Conservation (phyloP, 2,329 filamentous ascomycete genomes). For the Epichloe uncinata region DNA sequence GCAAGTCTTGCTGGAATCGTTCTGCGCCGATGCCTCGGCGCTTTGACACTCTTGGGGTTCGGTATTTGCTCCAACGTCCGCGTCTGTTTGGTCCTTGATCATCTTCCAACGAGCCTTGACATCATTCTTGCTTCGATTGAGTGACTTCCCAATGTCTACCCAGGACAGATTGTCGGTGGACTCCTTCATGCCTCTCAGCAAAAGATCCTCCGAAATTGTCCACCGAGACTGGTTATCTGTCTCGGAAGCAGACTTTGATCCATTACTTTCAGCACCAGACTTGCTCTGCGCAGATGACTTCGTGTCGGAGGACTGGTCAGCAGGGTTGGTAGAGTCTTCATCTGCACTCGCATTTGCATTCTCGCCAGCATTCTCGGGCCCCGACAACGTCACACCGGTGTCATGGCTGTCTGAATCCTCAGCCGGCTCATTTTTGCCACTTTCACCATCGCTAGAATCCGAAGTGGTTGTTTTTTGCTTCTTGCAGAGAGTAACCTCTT, state of each 20-base stretch:
- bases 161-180: slow-evolving; percentile 14
- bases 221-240: slow-evolving; percentile 9
- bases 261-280: background rate
- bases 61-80: no score
- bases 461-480: background rate
- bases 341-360: no score
- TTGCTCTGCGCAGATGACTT: no score
- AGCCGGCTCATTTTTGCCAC: background rate
- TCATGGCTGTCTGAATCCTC: background rate
- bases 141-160: slow-evolving; percentile 16
- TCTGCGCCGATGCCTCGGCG: background rate
- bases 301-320: no score
- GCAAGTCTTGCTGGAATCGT: background rate
- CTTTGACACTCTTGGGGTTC: background rate
- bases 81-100: slow-evolving; percentile 13
- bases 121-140: slow-evolving; percentile 17
- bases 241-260: background rate
- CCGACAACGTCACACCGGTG: no score
- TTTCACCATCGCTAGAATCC: background rate
- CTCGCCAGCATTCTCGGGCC: no score
- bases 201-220: slow-evolving; percentile 22
- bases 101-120: slow-evolving; percentile 19
- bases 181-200: slow-evolving; percentile 23
- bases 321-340: no score
- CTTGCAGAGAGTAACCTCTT: background rate